A percentile compares a stretch with the other conserved stretches of the same genome.
phyloP scores from a whole-genome alignment of 164 flowering plant species.

The Vitis riparia region DNA sequence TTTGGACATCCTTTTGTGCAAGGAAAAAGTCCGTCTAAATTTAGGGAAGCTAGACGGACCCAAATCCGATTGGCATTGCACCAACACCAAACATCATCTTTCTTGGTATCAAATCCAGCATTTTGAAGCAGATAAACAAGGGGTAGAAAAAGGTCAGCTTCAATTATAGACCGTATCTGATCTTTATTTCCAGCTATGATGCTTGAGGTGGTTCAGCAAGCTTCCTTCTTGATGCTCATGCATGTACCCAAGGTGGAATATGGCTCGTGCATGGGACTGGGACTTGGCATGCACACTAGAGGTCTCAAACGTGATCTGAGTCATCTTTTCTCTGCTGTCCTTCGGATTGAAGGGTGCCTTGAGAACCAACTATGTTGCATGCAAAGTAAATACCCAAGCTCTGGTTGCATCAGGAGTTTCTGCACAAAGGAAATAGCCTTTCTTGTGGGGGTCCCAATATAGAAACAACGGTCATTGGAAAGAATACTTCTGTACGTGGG shows the following conservation, averaged over 20 bases:
- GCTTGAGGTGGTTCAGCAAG: not conserved
- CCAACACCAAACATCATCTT: constrained; percentile 22
- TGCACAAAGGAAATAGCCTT: constrained; percentile 92
- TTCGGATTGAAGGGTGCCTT: too few relatives aligned
- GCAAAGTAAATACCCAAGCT: constrained; percentile 97
- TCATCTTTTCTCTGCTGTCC: too few relatives aligned
- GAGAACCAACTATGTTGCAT: not conserved
- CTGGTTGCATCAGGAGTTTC: constrained; percentile 98
- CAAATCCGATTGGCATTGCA: too few relatives aligned
- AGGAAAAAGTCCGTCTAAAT: too few relatives aligned
- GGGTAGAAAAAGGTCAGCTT: constrained; percentile 14
- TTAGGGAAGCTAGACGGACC: too few relatives aligned
- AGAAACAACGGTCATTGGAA: too few relatives aligned
- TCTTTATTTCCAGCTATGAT: constrained; percentile 5
- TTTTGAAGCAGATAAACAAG: constrained; percentile 15
- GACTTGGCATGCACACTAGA: too few relatives aligned
- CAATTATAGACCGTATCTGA: constrained; percentile 18
- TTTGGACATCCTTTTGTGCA: too few relatives aligned
- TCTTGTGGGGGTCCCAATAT: constrained; percentile 94
- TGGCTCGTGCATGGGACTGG: too few relatives aligned
- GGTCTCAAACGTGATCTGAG: too few relatives aligned
- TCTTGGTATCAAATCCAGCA: constrained; percentile 24
- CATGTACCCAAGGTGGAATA: too few relatives aligned
- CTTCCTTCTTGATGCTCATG: constrained; percentile 7
- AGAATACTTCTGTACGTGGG: too few relatives aligned